A percentile compares a stretch with the other conserved stretches of the same genome.
Evolutionary conservation across 805 yeast genomes (phyloP).

Genomic region (Spathaspora sp.): DNA sequence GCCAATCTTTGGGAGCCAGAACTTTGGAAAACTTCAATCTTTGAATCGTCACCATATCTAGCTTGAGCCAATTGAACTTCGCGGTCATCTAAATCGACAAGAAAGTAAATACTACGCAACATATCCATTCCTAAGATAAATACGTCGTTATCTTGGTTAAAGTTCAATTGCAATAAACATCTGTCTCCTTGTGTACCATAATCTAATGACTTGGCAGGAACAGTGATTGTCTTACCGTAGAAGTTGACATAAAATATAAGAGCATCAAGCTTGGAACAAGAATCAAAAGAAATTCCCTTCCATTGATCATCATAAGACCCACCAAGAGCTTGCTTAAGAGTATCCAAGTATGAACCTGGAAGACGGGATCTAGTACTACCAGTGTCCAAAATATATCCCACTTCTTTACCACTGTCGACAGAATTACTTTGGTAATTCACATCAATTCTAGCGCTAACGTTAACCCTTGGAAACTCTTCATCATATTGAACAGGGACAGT

Average conservation of each 20-base stretch:
- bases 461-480: not conserved
- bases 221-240: not conserved
- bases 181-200: not conserved
- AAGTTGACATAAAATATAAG: not conserved
- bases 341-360: not conserved
- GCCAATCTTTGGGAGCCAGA: not conserved
- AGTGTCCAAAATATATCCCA: not conserved
- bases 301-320: not conserved
- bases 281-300: not conserved
- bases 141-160: constrained; percentile 6
- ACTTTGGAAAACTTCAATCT: constrained; percentile 30
- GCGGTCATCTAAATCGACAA: constrained; percentile 55
- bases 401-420: not conserved
- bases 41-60: constrained; percentile 21
- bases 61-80: constrained; percentile 50
- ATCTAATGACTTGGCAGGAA: not conserved
- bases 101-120: constrained; percentile 59
- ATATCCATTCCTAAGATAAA: constrained; percentile 59
- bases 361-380: not conserved
- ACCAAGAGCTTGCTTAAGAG: not conserved
- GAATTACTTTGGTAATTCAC: not conserved
- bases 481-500: constrained; percentile 16
- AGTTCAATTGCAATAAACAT: not conserved
- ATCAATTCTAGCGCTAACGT: constrained; percentile 3
- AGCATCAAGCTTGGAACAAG: not conserved